Evolutionary conservation across 2,329 filamentous ascomycete genomes (phyloP), one percentile per base, ranked within the genome.

Genomic region (Epichloe gansuensis): DNA sequence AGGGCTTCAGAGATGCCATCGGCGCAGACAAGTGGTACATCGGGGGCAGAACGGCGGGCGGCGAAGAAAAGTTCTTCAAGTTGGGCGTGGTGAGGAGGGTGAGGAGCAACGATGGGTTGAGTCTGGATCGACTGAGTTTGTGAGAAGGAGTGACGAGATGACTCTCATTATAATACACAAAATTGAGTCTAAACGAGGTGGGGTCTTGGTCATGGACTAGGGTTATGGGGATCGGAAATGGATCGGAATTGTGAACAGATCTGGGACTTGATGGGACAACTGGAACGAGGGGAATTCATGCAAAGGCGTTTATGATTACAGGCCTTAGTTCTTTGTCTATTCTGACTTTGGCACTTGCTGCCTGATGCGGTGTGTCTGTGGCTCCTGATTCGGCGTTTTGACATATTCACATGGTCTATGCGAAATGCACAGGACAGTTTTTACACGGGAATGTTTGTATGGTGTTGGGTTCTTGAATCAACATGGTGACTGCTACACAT

Each of bases 41-140:
- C 52, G 86, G 86, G 23, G 86, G 86, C 6, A 73, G 85, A 62
- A 90, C 86, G 31, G 85, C 86, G 1, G 76, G 71, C 1, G 86
- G 86, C n/a, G 86, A 91, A 62, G 86, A 91, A 65, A 80, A 80
- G 62, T 90, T 88, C 70, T 91, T 90, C 67, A 88, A 88, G 70
- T 71, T 91, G 45, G 86, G 85, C 44, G 86, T 91, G 58, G 81
- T 91, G 48, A 79, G 82, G 64, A 72, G 85, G 52, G 81, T 87
- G 53, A 75, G 81, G 62, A 91, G 86, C 65, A 82, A 84, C 52
- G 86, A 90, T 64, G 76, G 86, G 43, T 67, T 90, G 60, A 90
- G 86, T 60, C 68, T 89, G 53, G 86, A 91, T 69, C 77, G 84
- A 52, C 67, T 91, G 66, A 90, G 86, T 63, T 73, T 91, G 69